These are phyloP conservation scores for Phytophthora lateralis DNA, from an alignment of 352 stramenopile genomes.

Conservation along the genomic window DNA sequence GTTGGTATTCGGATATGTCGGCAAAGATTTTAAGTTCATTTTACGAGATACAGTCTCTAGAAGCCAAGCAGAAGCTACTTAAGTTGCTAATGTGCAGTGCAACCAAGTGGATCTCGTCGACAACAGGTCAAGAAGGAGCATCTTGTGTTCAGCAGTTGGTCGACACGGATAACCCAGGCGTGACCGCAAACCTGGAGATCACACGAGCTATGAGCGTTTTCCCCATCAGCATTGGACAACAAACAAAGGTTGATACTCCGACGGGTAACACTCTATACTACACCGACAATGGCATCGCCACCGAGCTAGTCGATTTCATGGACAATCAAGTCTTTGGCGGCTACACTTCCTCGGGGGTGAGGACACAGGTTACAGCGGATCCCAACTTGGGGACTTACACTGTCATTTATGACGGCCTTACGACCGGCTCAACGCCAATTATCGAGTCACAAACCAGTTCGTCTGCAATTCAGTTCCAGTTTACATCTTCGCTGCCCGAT, in stretches of 20 bases:
- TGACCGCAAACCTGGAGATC: constrained; percentile 11
- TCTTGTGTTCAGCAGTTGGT: constrained; percentile 17
- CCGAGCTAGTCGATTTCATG: constrained; percentile 19
- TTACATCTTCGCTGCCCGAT: background rate
- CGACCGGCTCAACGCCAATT: background rate
- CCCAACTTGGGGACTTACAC: background rate
- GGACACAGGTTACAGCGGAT: background rate
- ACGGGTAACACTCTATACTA: background rate
- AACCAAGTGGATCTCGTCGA: background rate
- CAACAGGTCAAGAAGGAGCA: background rate
- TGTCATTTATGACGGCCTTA: constrained; percentile 14
- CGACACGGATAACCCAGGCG: background rate
- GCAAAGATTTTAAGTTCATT: constrained; percentile 5
- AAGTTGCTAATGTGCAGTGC: constrained; percentile 12
- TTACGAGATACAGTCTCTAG: constrained; percentile 7
- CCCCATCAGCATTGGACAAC: background rate
- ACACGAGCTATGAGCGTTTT: constrained; percentile 7
- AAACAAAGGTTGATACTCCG: background rate
- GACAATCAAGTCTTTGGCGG: constrained; percentile 18
- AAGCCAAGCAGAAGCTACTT: constrained; percentile 10
- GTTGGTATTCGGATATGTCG: constrained; percentile 9
- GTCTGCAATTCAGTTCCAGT: constrained; percentile 9
- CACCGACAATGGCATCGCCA: constrained; percentile 14
- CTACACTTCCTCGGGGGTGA: constrained; percentile 9
- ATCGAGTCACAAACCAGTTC: background rate